phyloP scores from a whole-genome alignment of 2,329 filamentous ascomycete genomes.

The Calonectria pteridis region DNA sequence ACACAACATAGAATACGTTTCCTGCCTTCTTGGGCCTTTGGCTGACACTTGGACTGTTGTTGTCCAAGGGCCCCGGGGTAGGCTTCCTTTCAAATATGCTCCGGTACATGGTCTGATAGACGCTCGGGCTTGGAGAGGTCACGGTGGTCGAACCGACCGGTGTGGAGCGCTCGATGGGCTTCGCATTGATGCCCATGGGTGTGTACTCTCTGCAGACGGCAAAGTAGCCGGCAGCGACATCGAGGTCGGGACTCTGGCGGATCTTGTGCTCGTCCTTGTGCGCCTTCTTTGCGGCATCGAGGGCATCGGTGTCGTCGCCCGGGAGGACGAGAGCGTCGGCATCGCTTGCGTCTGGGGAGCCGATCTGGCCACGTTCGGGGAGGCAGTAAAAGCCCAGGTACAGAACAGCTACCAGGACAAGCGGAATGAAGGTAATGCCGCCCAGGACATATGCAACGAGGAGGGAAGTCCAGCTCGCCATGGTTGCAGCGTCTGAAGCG shows the following conservation, averaged over 20 bases:
- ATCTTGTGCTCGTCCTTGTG: constrained; percentile 72
- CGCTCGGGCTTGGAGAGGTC: constrained; percentile 86
- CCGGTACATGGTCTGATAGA: constrained; percentile 98
- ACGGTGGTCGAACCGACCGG: constrained; percentile 82
- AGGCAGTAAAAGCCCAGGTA: constrained; percentile 77
- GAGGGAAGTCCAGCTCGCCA: constrained; percentile 69
- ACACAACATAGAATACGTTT: constrained; percentile 93
- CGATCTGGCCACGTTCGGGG: constrained; percentile 63
- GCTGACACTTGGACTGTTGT: constrained; percentile 60
- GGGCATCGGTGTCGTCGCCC: constrained; percentile 73
- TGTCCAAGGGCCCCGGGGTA: constrained; percentile 59
- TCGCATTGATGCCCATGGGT: constrained; percentile 91
- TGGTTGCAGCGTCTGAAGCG: constrained; percentile 48
- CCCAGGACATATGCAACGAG: constrained; percentile 85
- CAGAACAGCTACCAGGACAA: constrained; percentile 72
- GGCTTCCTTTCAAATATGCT: constrained; percentile 91
- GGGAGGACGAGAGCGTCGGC: constrained; percentile 63
- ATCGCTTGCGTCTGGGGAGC: constrained; percentile 42
- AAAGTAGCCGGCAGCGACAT: constrained; percentile 92
- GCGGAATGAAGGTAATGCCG: constrained; percentile 87
- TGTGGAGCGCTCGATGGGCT: constrained; percentile 87
- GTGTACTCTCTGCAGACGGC: constrained; percentile 95
- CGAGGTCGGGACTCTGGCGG: constrained; percentile 70
- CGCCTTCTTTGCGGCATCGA: constrained; percentile 71
- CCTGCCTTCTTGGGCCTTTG: constrained; percentile 75